phyloP scores from a whole-genome alignment of 805 yeast species.

The Zygosaccharomyces gambellarensis region DNA sequence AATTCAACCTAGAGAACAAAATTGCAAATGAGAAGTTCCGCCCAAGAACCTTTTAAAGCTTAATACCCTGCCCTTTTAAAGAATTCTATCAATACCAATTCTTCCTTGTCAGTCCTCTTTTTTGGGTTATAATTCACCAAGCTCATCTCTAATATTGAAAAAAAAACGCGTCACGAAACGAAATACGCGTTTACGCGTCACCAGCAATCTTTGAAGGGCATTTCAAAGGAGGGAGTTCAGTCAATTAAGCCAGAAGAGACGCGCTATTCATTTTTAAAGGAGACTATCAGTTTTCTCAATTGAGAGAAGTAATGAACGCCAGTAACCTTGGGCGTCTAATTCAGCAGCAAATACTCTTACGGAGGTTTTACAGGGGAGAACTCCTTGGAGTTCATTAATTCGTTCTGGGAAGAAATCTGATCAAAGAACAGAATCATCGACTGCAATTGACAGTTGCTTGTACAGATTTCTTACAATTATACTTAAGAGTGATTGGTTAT shows the following conservation, averaged over 20 bases:
- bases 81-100: neutral
- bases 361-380: neutral
- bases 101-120: neutral
- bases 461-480: constrained; percentile 8
- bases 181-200: constrained; percentile 7
- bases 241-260: neutral
- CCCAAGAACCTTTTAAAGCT: neutral
- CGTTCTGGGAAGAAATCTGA: too few species aligned
- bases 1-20: neutral
- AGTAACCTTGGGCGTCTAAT: constrained; percentile 37
- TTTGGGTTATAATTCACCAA: neutral
- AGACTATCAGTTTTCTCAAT: constrained; percentile 1
- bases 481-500: constrained; percentile 53
- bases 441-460: too few species aligned
- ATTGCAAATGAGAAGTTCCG: neutral
- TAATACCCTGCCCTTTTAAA: constrained; percentile 1
- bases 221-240: neutral
- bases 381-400: too few species aligned
- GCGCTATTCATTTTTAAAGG: neutral
- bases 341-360: neutral
- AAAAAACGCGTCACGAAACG: constrained; percentile 1
- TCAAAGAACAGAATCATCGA: too few species aligned
- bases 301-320: neutral
- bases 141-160: constrained; percentile 1
- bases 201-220: neutral